A percentile compares a stretch with the other conserved stretches of the same genome.
These are phyloP conservation scores for Curvularia hawaiiensis DNA, from an alignment of 2,329 filamentous ascomycete species.

Conservation along the genomic window DNA sequence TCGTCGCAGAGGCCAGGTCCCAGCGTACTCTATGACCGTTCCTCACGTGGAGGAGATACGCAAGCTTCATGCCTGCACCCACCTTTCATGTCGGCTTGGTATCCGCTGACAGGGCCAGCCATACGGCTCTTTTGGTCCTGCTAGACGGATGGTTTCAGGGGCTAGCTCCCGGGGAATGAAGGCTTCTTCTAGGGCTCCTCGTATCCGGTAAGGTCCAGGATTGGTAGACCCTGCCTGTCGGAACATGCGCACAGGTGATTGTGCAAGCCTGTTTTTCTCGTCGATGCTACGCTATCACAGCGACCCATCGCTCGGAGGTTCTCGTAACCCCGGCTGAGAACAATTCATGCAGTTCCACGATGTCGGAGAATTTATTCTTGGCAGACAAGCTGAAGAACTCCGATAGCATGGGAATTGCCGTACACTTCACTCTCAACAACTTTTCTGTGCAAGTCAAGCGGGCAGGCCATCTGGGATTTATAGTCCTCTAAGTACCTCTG, in stretches of 20 bases:
- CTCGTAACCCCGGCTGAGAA: not conserved
- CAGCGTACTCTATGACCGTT: not conserved
- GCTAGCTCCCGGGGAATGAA: not conserved
- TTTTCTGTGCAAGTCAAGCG: not conserved
- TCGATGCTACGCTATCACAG: slow-evolving; percentile 2
- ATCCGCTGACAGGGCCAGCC: not conserved
- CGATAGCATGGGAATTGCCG: not conserved
- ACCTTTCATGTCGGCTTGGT: slow-evolving; percentile 4
- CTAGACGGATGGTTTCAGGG: not conserved
- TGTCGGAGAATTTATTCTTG: slow-evolving; percentile 12
- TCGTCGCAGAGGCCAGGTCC: not conserved
- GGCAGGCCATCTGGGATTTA: slow-evolving; percentile 2
- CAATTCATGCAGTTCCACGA: slow-evolving; percentile 7
- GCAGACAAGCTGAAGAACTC: slow-evolving; percentile 1
- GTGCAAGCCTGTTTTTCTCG: not conserved
- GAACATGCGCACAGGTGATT: slow-evolving; percentile 2
- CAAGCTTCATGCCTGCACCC: not conserved
- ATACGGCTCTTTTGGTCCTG: not conserved
- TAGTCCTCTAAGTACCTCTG: slow-evolving; percentile 10
- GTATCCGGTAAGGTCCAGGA: not conserved
- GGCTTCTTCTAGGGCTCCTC: not conserved
- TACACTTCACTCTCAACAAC: slow-evolving; percentile 4
- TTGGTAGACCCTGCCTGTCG: slow-evolving; percentile 3
- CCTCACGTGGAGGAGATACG: not conserved
- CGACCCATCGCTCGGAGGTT: slow-evolving; percentile 2